Conservation (phyloP, 2,329 filamentous ascomycete genomes). For the Xylariaceae sp. region DNA sequence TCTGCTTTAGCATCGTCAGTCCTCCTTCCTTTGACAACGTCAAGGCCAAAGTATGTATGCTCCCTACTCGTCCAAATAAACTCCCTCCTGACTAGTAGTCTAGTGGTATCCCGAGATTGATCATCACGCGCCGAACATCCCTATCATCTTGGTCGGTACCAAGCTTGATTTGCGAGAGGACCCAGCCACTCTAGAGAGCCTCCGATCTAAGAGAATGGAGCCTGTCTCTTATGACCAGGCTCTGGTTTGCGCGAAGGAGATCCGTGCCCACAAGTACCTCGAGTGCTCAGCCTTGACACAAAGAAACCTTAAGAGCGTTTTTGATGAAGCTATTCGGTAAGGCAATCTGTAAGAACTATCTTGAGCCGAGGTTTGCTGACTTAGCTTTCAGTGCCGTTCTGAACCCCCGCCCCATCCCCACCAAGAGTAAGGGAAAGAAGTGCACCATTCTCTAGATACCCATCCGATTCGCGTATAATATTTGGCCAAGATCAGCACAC, state of each 20-base stretch:
- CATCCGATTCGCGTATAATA: slow-evolving; percentile 18
- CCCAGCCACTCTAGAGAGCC: slow-evolving; percentile 70
- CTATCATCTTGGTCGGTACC: slow-evolving; percentile 94
- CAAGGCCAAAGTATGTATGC: slow-evolving; percentile 76
- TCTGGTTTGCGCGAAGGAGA: slow-evolving; percentile 83
- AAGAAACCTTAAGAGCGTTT: slow-evolving; percentile 95
- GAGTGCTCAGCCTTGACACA: slow-evolving; percentile 97
- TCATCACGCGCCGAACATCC: slow-evolving; percentile 90
- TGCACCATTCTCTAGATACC: slow-evolving; percentile 61
- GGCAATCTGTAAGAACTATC: slow-evolving; percentile 36
- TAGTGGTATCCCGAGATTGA: slow-evolving; percentile 98
- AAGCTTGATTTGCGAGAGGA: slow-evolving; percentile 96
- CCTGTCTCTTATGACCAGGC: slow-evolving; percentile 96
- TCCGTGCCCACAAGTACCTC: slow-evolving; percentile 93
- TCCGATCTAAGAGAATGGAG: slow-evolving; percentile 91
- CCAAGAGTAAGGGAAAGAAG: slow-evolving; percentile 61
- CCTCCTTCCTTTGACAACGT: slow-evolving; percentile 98
- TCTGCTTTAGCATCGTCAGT: slow-evolving; percentile 98
- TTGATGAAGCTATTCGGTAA: slow-evolving; percentile 96
- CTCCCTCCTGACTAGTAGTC: slow-evolving; percentile 14
- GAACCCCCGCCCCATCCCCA: slow-evolving; percentile 58
- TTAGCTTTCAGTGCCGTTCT: slow-evolving; percentile 58
- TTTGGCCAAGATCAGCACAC: slow-evolving; percentile 24
- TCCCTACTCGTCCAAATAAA: not conserved
- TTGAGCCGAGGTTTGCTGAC: slow-evolving; percentile 20